These are phyloP conservation scores for Penicillium glabrum DNA, from an alignment of 2,329 filamentous ascomycete genomes.

Conservation along the genomic window DNA sequence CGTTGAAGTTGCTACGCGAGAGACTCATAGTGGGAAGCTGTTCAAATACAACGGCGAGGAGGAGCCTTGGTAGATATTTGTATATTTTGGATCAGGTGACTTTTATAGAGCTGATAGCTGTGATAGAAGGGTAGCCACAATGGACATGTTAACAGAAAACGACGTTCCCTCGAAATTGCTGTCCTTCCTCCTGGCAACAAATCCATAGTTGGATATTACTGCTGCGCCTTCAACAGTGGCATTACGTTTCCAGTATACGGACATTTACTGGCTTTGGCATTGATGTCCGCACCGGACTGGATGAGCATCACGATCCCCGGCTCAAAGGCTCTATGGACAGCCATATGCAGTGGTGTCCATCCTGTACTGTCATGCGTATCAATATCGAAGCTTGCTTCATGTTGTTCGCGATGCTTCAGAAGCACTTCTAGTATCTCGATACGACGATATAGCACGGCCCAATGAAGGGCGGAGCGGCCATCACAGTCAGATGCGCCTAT, in stretches of 20 bases:
- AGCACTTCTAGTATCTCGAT: neutral
- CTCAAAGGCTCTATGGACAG: neutral
- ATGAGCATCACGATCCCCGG: neutral
- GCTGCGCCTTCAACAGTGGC: neutral
- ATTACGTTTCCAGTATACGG: neutral
- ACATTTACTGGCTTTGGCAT: neutral
- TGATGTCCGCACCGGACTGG: neutral
- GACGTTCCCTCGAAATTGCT: too few species aligned
- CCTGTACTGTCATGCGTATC: neutral
- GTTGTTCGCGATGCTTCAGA: neutral
- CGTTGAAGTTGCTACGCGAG: slow-evolving; percentile 9
- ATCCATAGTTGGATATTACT: too few species aligned
- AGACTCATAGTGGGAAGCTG: slow-evolving; percentile 14
- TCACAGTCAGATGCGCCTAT: neutral
- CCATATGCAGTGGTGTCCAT: neutral
- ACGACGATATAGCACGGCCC: neutral
- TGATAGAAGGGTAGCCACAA: neutral
- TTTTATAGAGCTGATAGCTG: neutral
- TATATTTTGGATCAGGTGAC: neutral
- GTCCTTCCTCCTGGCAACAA: too few species aligned
- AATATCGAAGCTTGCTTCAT: neutral
- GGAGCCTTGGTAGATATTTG: neutral
- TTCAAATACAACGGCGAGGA: slow-evolving; percentile 10
- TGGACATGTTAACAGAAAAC: neutral
- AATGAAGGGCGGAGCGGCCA: neutral